phyloP scores from a whole-genome alignment of 192 early-diverging fungal genomes.

The Paraglomus occultum region DNA sequence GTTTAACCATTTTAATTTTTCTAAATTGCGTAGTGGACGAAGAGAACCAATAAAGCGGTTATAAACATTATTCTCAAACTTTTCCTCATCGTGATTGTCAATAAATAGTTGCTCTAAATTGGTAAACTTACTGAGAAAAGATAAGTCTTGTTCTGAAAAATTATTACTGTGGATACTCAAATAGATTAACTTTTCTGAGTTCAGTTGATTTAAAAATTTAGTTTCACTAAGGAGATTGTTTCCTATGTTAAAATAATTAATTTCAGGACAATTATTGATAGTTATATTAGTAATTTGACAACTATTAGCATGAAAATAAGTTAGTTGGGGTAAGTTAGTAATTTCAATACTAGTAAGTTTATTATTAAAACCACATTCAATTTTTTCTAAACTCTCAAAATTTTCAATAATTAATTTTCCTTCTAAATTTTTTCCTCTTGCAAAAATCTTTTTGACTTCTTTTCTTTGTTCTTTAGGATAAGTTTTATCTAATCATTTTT shows the following conservation, averaged over 20 bases:
- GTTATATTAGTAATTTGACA: not conserved
- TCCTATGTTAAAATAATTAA: not conserved
- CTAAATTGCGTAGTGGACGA: not conserved
- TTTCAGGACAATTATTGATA: conserved; percentile 20
- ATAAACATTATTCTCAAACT: not conserved
- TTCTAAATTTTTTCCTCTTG: not conserved
- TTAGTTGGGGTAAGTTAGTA: not conserved
- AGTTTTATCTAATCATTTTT: conserved; percentile 3
- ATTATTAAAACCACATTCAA: not conserved
- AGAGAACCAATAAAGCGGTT: conserved; percentile 6
- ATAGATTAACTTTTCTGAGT: not conserved
- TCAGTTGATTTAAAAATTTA: too few relatives aligned
- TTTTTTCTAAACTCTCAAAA: not conserved
- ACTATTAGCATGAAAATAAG: not conserved
- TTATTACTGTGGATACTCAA: not conserved
- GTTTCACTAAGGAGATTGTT: not conserved
- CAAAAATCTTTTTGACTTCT: conserved; percentile 15
- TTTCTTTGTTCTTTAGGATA: not conserved
- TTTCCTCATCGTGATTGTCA: not conserved
- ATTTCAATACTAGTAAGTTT: not conserved
- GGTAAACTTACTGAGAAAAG: not conserved
- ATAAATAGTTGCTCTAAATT: not conserved
- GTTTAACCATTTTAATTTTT: not conserved
- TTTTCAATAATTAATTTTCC: conserved; percentile 2
- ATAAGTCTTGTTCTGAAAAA: conserved; percentile 11